A percentile compares a stretch with the other conserved stretches of the same genome.
These are phyloP conservation scores for Neurospora cerealis DNA, from an alignment of 495 filamentous ascomycete genomes.

Conservation along the genomic window DNA sequence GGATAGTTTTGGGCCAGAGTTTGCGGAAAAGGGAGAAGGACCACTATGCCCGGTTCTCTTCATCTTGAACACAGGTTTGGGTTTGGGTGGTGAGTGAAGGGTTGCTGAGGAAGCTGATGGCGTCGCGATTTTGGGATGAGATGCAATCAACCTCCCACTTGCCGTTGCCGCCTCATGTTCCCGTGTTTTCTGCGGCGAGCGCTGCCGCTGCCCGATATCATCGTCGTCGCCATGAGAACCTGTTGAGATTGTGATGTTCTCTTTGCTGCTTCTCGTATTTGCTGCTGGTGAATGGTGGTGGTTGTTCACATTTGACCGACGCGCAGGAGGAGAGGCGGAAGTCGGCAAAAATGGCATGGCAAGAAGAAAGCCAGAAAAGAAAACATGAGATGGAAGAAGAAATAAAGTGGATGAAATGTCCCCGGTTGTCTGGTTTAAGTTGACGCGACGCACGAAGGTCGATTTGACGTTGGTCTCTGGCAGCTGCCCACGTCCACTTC, in stretches of 20 bases:
- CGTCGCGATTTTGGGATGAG: background rate
- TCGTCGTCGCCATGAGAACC: background rate
- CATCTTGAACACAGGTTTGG: slow-evolving; percentile 11
- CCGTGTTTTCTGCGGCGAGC: background rate
- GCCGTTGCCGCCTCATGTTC: background rate
- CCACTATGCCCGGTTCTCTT: slow-evolving; percentile 9
- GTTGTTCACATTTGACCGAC: background rate
- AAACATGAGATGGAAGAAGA: background rate
- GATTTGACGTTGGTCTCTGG: background rate
- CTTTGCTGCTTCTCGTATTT: background rate
- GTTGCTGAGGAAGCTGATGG: background rate
- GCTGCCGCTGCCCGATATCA: background rate
- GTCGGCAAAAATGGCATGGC: background rate
- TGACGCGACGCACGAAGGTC: background rate
- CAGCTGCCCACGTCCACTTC: background rate
- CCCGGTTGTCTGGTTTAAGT: background rate
- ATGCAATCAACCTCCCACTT: background rate
- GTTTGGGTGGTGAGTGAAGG: background rate
- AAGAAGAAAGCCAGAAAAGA: background rate
- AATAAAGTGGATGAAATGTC: background rate
- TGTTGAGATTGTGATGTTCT: background rate
- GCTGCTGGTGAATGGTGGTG: background rate
- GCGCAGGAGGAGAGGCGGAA: background rate
- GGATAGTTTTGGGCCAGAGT: background rate
- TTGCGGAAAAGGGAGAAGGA: slow-evolving; percentile 1